Conservation (phyloP, 139 green algal genomes). For the Raphidocelis subcapitata region DNA sequence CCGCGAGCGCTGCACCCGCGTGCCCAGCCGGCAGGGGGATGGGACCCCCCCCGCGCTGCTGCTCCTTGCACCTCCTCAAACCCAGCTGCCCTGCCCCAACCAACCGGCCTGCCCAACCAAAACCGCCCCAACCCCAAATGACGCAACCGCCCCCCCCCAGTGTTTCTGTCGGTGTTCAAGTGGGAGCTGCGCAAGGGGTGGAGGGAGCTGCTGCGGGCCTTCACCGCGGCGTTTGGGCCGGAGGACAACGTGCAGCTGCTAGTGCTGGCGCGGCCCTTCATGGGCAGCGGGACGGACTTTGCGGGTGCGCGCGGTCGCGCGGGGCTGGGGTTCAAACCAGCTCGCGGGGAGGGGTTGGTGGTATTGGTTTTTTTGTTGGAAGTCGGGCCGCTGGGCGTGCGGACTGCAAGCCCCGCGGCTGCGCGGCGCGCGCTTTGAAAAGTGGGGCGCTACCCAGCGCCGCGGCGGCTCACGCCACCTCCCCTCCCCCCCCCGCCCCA, state of each 20-base stretch:
- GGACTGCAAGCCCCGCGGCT: not conserved
- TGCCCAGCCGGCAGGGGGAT: too few relatives aligned
- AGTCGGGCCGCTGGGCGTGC: not conserved
- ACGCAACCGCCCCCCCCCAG: not conserved
- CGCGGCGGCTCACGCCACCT: too few relatives aligned
- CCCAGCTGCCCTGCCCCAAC: not conserved
- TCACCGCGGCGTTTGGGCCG: slow-evolving; percentile 15
- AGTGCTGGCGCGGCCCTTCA: slow-evolving; percentile 34
- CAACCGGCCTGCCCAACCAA: too few relatives aligned
- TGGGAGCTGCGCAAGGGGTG: slow-evolving; percentile 41
- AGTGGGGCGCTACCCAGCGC: too few relatives aligned
- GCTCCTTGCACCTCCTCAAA: not conserved
- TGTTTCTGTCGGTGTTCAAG: slow-evolving; percentile 47
- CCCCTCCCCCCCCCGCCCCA: too few relatives aligned
- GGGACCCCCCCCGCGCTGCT: too few relatives aligned
- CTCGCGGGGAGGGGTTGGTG: not conserved
- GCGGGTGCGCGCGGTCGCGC: not conserved
- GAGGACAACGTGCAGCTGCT: slow-evolving; percentile 9
- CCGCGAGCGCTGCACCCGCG: too few relatives aligned
- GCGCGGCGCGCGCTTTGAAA: too few relatives aligned
- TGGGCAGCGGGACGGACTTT: slow-evolving; percentile 7
- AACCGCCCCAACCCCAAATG: not conserved
- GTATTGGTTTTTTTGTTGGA: not conserved
- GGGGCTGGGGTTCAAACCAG: not conserved
- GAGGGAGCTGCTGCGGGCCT: slow-evolving; percentile 29